phyloP scores from a whole-genome alignment of 805 yeast species.

The Candida berthetii region DNA sequence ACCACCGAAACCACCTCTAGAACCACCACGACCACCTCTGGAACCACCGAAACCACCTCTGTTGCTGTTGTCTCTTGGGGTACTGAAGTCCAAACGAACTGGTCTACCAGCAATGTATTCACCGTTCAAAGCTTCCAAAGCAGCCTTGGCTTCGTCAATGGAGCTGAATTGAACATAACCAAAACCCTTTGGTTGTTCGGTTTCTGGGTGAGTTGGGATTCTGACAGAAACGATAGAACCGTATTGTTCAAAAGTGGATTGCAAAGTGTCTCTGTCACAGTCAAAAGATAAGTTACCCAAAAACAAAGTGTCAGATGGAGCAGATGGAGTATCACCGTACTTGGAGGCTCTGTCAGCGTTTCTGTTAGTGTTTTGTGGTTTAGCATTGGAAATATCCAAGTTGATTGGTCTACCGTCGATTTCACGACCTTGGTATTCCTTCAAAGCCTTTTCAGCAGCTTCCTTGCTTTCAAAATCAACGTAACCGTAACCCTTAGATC shows the following conservation, averaged over 20 bases:
- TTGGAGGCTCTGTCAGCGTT: constrained; percentile 74
- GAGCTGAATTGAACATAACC: constrained; percentile 92
- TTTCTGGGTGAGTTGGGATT: constrained; percentile 97
- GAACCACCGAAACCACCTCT: constrained; percentile 35
- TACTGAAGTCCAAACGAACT: constrained; percentile 89
- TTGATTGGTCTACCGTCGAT: constrained; percentile 96
- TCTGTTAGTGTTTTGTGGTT: constrained; percentile 57
- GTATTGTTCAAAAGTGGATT: constrained; percentile 63
- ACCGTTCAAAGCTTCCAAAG: constrained; percentile 84
- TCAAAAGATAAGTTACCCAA: constrained; percentile 94
- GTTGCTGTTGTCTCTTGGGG: constrained; percentile 65
- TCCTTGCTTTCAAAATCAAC: constrained; percentile 82
- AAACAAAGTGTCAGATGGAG: constrained; percentile 94
- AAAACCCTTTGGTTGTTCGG: constrained; percentile 98
- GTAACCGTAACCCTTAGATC: constrained; percentile 96
- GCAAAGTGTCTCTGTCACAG: constrained; percentile 75
- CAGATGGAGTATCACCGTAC: constrained; percentile 86
- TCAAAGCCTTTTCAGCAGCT: constrained; percentile 81
- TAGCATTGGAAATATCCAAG: constrained; percentile 84
- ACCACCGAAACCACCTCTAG: constrained; percentile 31
- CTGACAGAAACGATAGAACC: constrained; percentile 87
- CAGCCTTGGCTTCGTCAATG: constrained; percentile 86
- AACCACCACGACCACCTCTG: constrained; percentile 29
- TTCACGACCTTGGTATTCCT: constrained; percentile 85
- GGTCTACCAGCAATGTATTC: constrained; percentile 87